Evolutionary conservation across 495 filamentous ascomycete species (phyloP).

Genomic region (Penicillium canescens): DNA sequence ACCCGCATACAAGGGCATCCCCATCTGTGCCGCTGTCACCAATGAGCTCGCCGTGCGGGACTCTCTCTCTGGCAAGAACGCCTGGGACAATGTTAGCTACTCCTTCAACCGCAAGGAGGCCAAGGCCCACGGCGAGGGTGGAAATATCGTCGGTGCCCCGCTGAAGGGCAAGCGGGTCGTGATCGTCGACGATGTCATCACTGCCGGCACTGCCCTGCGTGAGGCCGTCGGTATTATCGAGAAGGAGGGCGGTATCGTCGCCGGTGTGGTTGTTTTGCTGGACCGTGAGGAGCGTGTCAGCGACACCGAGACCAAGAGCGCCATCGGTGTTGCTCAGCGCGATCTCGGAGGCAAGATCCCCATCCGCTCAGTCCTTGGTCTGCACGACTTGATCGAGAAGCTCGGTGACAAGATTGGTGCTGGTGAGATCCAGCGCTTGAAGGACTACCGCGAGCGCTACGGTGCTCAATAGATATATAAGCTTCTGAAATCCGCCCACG

Average conservation of each 20-base stretch:
- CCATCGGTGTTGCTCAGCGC: constrained; percentile 77
- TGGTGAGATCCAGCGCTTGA: constrained; percentile 66
- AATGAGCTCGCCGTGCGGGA: constrained; percentile 69
- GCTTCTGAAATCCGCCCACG: constrained; percentile 8
- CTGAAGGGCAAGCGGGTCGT: constrained; percentile 82
- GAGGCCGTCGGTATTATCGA: constrained; percentile 85
- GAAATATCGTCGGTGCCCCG: constrained; percentile 82
- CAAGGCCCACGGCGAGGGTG: constrained; percentile 93
- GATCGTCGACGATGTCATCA: constrained; percentile 95
- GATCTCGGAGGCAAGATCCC: constrained; percentile 54
- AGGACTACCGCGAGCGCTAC: constrained; percentile 79
- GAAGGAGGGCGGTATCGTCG: constrained; percentile 75
- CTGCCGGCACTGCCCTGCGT: constrained; percentile 88
- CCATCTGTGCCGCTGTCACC: constrained; percentile 71
- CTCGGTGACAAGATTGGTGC: constrained; percentile 50
- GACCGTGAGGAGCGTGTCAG: constrained; percentile 84
- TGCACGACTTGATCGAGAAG: constrained; percentile 78
- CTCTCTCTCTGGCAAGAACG: constrained; percentile 33
- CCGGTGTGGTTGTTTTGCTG: constrained; percentile 82
- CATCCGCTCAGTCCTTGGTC: constrained; percentile 48
- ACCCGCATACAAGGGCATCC: constrained; percentile 95
- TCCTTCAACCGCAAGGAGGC: constrained; percentile 93
- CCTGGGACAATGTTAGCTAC: constrained; percentile 62
- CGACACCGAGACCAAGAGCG: constrained; percentile 56
- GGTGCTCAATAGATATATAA: constrained; percentile 36